Evolutionary conservation across 192 early-diverging fungal genomes (phyloP).

Genomic region (Funneliformis geosporum): DNA sequence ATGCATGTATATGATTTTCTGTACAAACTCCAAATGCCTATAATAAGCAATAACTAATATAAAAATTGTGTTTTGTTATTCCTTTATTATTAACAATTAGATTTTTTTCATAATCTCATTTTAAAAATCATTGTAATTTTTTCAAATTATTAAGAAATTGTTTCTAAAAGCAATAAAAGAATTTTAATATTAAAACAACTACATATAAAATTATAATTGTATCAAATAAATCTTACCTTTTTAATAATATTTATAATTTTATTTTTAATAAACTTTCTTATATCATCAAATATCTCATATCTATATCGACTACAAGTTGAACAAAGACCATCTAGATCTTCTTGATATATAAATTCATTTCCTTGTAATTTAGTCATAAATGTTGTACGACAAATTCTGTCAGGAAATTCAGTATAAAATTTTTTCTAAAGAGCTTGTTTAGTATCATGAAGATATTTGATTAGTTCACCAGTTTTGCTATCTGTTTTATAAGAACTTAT

Average conservation of each 20-base stretch:
- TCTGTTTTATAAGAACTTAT: background rate
- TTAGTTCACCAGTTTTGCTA: background rate
- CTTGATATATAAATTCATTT: background rate
- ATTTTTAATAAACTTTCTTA: background rate
- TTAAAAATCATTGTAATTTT: background rate
- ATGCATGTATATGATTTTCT: background rate
- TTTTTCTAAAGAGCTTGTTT: background rate
- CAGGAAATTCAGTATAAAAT: background rate
- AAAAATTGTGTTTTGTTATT: background rate
- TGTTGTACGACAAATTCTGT: background rate
- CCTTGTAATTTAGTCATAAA: background rate
- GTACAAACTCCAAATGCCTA: constrained; percentile 7
- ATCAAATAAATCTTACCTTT: background rate
- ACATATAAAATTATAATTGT: background rate
- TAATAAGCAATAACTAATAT: background rate
- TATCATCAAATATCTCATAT: constrained; percentile 9
- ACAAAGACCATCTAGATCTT: background rate
- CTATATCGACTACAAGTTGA: background rate
- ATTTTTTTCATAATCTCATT: background rate
- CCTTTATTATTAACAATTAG: background rate
- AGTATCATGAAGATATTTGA: background rate
- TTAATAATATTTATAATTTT: background rate
- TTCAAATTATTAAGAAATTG: background rate
- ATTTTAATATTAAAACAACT: background rate
- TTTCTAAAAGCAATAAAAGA: background rate